Conservation (phyloP, 1,284 basidiomycete species). For the Cronartium ribicola region DNA sequence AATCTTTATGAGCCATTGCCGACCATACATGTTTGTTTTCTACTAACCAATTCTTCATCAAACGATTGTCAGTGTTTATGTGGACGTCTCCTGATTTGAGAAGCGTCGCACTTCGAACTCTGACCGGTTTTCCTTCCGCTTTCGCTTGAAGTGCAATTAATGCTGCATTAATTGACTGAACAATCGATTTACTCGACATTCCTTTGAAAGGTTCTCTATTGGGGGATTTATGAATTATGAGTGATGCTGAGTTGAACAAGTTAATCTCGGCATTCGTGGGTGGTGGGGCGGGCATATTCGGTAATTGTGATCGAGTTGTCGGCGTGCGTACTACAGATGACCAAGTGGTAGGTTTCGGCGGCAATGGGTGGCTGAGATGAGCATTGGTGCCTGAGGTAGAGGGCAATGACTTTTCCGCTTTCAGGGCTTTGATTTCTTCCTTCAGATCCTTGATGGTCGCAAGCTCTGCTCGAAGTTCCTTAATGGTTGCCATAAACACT, state of each 20-base stretch:
- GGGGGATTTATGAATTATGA: background rate
- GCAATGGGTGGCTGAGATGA: background rate
- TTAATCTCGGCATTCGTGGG: background rate
- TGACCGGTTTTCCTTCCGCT: background rate
- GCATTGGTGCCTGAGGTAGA: too few relatives aligned
- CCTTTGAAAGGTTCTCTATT: background rate
- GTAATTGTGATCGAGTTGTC: background rate
- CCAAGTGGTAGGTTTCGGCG: background rate
- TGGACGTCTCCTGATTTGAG: background rate
- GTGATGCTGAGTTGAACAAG: background rate
- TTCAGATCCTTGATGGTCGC: too few relatives aligned
- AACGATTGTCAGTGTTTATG: background rate
- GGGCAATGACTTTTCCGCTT: too few relatives aligned
- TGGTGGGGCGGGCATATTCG: background rate
- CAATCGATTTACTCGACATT: background rate
- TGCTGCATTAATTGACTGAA: background rate
- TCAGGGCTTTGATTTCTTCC: too few relatives aligned
- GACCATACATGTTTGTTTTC: constrained; percentile 22
- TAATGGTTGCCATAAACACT: too few relatives aligned
- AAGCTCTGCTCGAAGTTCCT: too few relatives aligned
- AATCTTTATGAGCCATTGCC: background rate
- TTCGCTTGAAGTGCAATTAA: background rate
- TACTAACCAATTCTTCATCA: constrained; percentile 2
- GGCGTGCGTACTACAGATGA: background rate
- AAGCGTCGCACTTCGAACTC: background rate